Evolutionary conservation across 1,284 basidiomycete species (phyloP), one percentile per base, ranked within the genome.

Genomic region (Rhodofomes roseus): DNA sequence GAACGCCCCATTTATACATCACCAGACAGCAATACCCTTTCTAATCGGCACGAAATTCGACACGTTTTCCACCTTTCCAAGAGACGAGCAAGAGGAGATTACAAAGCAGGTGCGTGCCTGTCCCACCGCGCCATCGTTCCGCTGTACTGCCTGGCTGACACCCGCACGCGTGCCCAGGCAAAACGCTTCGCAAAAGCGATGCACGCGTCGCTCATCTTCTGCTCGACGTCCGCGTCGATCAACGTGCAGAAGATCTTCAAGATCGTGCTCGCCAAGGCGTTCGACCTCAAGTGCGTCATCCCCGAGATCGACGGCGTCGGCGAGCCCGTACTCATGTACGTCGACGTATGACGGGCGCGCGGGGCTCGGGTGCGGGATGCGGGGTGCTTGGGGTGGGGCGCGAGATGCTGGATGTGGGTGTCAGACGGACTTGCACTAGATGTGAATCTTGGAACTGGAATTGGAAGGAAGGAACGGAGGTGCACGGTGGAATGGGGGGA

Each of bases 161-260:
- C 29, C 56, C 29, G 31, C 54, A 41, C 61, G 57, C 55, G 52
- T 8, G 44, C 41, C 36, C 67, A 93, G 90, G 95, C 95, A 41
- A 95, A 96, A 73, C 87, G 96, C 65, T 99, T 98, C 76, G 93
- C 95, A 58, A 90, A 94, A 73, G 96, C 96, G 52, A 99, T 98
- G 96, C 95, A 97, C 71, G 95, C 96, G 9, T 96, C 95, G 9
- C 79, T 99, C 68, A 96, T 98, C 75, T 99, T 98, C 77, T 98
- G 95, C 77, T 98, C 95, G 48, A 98, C 96, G 43, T 93, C 93
- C 41, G 95, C 96, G 66, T 95, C 95, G 61, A 97, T 98, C 80
- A 98, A 99, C 74, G 96, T 99, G 56, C 96, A 98, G 81, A 97
- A 98, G 83, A 98, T 98, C 68, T 98, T 98, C 87, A 97, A 98